phyloP scores from a whole-genome alignment of 768 basidiomycete species.

The Tylopilus felleus region DNA sequence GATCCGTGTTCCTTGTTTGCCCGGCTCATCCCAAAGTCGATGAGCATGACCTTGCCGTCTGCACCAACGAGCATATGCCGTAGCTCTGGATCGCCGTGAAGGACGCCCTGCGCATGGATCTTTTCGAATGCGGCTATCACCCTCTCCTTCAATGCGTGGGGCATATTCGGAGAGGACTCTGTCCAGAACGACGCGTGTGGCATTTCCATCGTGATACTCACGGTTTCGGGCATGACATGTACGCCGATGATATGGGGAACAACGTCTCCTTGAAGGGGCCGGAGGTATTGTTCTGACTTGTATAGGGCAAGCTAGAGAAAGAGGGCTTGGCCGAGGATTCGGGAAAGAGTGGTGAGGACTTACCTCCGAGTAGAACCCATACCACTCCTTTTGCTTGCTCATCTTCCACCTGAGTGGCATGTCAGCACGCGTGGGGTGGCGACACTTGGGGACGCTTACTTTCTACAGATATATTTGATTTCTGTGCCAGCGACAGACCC shows the following conservation, averaged over 20 bases:
- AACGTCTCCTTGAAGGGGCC: slow-evolving; percentile 48
- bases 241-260: slow-evolving; percentile 54
- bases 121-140: slow-evolving; percentile 49
- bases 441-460: slow-evolving; percentile 22
- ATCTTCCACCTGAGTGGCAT: slow-evolving; percentile 30
- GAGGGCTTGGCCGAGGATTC: slow-evolving; percentile 1
- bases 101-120: slow-evolving; percentile 45
- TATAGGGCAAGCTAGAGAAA: slow-evolving; percentile 48
- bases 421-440: not conserved
- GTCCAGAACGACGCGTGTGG: slow-evolving; percentile 62
- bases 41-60: slow-evolving; percentile 50
- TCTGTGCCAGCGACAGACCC: slow-evolving; percentile 27
- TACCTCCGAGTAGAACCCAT: slow-evolving; percentile 41
- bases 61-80: slow-evolving; percentile 54
- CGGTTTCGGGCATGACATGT: slow-evolving; percentile 36
- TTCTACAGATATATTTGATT: slow-evolving; percentile 37
- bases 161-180: slow-evolving; percentile 57
- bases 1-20: slow-evolving; percentile 28
- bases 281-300: slow-evolving; percentile 44
- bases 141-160: slow-evolving; percentile 47
- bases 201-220: slow-evolving; percentile 47
- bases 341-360: slow-evolving; percentile 18
- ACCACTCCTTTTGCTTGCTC: slow-evolving; percentile 33
- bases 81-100: slow-evolving; percentile 46
- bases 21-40: slow-evolving; percentile 50